Base-by-base conservation (phyloP, 2,329 filamentous ascomycete species). In the Ilyonectria destructans region DNA sequence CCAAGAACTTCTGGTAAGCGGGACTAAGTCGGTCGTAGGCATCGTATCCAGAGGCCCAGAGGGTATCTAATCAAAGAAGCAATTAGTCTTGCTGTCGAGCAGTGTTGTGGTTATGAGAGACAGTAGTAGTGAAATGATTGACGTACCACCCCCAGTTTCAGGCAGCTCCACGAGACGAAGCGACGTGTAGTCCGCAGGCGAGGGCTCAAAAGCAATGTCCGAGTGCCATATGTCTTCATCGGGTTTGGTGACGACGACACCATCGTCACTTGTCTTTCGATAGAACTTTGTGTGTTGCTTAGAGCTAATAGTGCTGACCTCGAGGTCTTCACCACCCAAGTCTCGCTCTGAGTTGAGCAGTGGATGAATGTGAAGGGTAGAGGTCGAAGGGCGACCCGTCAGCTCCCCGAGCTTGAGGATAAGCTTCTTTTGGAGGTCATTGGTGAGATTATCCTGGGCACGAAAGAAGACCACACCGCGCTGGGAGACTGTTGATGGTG, bases 401-500 rank as follows among this genome's bases (percentile, higher is more conserved):
- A 90, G 82, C 75, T 89, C 80, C 12, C 90, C 90, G 1, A 92
- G 85, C 0, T 86, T 84, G 54, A 91, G 85, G 21, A 90, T 88
- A 0, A 93, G 83, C 61, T 90, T 82, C 80, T 93, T 93, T 74
- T 92, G 90, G 2, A 91, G 84, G 1, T 89, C 88, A 75, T 91
- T 87, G 70, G 85, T 86, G 43, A 92, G 79, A 40, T 84, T 82
- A 75, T 91, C 84, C 70, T 93, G 91, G 33, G 87, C 85, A 21
- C 90, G 87, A 81, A 93, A 92, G 82, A 93, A 92, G 35, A 93
- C 90, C 4, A 93, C 91, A 10, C 91, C 91, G 0, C 91, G 87
- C 67, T 89, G 87, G 1, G 91, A 92, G 71, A 93, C 90, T 92
- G 37, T 29, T 48, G 29, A 29, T 10, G 12, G 4, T 15, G 8